Evolutionary conservation across 2,329 filamentous ascomycete species (phyloP).

Genomic region (Xylariaceae sp.): DNA sequence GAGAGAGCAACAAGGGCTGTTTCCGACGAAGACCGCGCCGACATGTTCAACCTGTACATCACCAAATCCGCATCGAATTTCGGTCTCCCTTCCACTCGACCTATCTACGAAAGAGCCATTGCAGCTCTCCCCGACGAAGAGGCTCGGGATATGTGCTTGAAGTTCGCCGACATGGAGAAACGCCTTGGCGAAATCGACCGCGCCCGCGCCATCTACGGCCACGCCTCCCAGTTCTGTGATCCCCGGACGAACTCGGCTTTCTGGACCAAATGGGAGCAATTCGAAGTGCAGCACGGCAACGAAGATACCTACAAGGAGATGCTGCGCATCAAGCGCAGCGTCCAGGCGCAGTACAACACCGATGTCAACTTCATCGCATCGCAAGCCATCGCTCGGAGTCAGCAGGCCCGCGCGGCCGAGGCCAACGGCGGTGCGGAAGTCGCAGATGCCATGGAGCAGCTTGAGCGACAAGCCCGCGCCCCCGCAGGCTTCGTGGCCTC

Average conservation of each 20-base stretch:
- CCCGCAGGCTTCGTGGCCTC: conserved; percentile 89
- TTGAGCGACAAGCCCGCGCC: conserved; percentile 83
- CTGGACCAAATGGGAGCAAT: conserved; percentile 95
- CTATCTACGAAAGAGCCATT: conserved; percentile 95
- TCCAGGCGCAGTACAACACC: conserved; percentile 97
- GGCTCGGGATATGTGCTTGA: conserved; percentile 96
- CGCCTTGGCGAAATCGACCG: conserved; percentile 89
- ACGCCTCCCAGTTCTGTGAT: conserved; percentile 96
- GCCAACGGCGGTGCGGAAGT: conserved; percentile 45
- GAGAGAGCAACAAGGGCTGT: conserved; percentile 94
- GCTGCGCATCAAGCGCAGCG: conserved; percentile 93
- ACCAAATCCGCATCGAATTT: conserved; percentile 98
- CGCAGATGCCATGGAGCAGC: conserved; percentile 79
- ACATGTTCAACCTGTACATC: conserved; percentile 99
- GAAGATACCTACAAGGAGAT: conserved; percentile 99
- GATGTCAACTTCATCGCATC: conserved; percentile 98
- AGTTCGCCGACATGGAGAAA: conserved; percentile 96
- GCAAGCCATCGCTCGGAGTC: conserved; percentile 80
- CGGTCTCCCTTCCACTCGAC: conserved; percentile 85
- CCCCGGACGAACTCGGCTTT: conserved; percentile 84
- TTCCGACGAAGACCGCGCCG: conserved; percentile 85
- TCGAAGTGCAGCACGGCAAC: conserved; percentile 96
- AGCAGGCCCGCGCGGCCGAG: conserved; percentile 47
- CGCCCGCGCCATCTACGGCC: conserved; percentile 90
- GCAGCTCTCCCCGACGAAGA: conserved; percentile 87